These are phyloP conservation scores for Paramecium tetraurelia DNA, from an alignment of 73 alveolate species.

Conservation along the genomic window DNA sequence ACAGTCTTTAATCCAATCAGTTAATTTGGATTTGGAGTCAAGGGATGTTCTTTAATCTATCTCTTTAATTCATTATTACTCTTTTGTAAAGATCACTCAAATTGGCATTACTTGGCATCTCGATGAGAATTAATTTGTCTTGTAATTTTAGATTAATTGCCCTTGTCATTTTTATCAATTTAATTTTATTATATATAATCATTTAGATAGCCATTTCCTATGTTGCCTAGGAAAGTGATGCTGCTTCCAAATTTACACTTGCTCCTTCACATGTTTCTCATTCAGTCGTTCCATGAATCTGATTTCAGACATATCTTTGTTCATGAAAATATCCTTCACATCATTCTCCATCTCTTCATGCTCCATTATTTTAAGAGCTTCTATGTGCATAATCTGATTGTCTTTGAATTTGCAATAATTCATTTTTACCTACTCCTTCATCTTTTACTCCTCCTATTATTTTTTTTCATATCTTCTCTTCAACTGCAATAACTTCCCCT, in stretches of 20 bases:
- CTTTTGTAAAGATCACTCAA: background rate
- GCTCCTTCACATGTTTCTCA: background rate
- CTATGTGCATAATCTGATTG: background rate
- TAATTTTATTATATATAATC: background rate
- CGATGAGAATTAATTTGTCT: background rate
- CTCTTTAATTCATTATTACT: background rate
- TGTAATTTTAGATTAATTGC: constrained; percentile 4
- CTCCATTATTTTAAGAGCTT: background rate
- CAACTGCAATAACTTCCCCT: background rate
- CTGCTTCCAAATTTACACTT: background rate
- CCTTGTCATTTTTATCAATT: constrained; percentile 13
- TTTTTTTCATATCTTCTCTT: constrained; percentile 12
- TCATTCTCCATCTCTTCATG: background rate
- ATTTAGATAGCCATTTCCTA: background rate
- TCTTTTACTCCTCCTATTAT: background rate
- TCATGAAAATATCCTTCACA: background rate
- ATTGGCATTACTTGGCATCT: background rate
- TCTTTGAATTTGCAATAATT: background rate
- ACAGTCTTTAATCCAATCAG: background rate
- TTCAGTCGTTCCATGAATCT: background rate
- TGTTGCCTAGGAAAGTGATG: background rate
- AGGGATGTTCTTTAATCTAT: constrained; percentile 48
- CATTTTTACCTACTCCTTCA: background rate
- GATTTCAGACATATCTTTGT: background rate
- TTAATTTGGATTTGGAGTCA: constrained; percentile 14